Evolutionary conservation across 116 monocot species (phyloP), one percentile per base, ranked within the genome.

Genomic region (Dioscorea cayenensis): DNA sequence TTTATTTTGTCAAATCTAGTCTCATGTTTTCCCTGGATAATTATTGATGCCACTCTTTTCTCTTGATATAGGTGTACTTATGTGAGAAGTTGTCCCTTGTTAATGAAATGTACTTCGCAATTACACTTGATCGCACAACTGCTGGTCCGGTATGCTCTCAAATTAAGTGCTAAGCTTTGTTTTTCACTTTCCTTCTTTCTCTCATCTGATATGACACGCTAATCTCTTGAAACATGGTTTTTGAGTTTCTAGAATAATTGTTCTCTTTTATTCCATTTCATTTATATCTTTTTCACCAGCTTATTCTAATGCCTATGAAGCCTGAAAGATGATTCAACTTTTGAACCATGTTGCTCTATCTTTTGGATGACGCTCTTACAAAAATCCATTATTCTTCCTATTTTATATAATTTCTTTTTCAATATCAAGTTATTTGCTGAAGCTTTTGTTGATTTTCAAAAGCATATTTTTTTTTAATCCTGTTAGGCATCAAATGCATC

Each of bases 71-170:
- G 96, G 90, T 96, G 10, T 96, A 96, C 78, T 75, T 96, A 66
- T 92, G 92, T 73, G 77, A 95, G 72, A 95, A 92, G 73, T 72
- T 95, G 61, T 89, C 92, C 35, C 95, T 95, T 75, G 82, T 86
- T 36, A 96, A 96, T 68, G 96, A 95, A 83, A 96, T 96, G 96
- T 96, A 96, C 79, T 96, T 96, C 69, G 87, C 96, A 78, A 96
- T 96, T 51, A 92, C 87, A n/a, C 92, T 96, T 43, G 96, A 96
- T 63, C 85, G 96, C 35, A 84, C 81, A 25, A 82, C 90, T 81
- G 88, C 96, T 90, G 96, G 96, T 59, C 90, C 96, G 58, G 96
- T 96, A 92, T 73, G 86, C 72, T 69, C 16, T 73, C 28, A 4
- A 49, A 62, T 60, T 67, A 50, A 51, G 3, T 65, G 17, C 25